These are phyloP conservation scores for Oenanthe javanica DNA, from an alignment of 140 eudicot genomes.

Conservation along the genomic window DNA sequence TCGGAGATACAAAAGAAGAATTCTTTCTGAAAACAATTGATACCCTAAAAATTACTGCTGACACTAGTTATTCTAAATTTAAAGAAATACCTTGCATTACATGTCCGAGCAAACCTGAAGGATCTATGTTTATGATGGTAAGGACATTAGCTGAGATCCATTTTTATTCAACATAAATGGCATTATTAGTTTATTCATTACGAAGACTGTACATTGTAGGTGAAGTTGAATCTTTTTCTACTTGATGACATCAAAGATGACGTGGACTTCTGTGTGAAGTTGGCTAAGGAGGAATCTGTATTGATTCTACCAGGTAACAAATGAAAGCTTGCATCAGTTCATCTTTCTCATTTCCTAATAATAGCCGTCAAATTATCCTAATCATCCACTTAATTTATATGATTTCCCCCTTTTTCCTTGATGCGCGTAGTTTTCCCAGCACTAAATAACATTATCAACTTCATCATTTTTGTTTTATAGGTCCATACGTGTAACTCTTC, in stretches of 20 bases:
- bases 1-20: conserved; percentile 22
- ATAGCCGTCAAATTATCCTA: not conserved
- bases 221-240: conserved; percentile 31
- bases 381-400: not conserved
- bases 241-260: conserved; percentile 47
- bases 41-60: conserved; percentile 12
- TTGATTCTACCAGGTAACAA: conserved; percentile 44
- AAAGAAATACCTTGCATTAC: conserved; percentile 20
- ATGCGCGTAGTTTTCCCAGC: not conserved
- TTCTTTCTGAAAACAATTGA: conserved; percentile 17
- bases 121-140: conserved; percentile 22
- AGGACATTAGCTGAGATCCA: not conserved
- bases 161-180: not conserved
- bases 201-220: conserved; percentile 14
- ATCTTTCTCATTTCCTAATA: not conserved
- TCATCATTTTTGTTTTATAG: not conserved
- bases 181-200: not conserved
- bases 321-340: not conserved
- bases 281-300: conserved; percentile 44
- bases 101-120: conserved; percentile 27
- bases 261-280: conserved; percentile 41
- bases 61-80: conserved; percentile 8
- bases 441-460: not conserved
- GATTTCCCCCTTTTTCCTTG: not conserved
- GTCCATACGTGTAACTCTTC: not conserved